Evolutionary conservation across 805 yeast genomes (phyloP), one percentile per base, ranked within the genome.

Genomic region (Lachancea lanzarotensis): DNA sequence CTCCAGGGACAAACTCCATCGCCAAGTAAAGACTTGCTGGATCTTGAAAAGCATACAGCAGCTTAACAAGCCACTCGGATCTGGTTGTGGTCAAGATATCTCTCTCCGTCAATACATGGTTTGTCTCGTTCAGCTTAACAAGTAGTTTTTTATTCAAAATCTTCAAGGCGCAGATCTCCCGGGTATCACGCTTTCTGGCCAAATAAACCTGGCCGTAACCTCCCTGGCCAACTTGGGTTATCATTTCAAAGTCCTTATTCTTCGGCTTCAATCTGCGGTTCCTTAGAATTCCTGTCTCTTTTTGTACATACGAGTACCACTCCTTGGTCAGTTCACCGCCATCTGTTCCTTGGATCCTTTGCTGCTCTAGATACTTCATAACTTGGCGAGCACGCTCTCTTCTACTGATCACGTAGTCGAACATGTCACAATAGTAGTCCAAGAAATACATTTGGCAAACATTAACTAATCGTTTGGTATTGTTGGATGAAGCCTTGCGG

Each of bases 1-100:
- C 99, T 47, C 99, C 99, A 8, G 99, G 97, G n/a, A 93, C 98
- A 65, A 86, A 93, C 64, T 93, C 98, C 99, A 93, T 93, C 2
- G 98, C 98, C 59, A 93, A 72, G 56, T 87, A 93, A 26, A 93
- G 85, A 59, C 84, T 85, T 50, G 85, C 90, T 0, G 82, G 66
- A 66, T 93, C 98, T 65, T 93, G 99, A 69, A 93, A 93, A 2
- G 98, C 96, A 63, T 93, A 93, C 47, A 88, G 73, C 41, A 93
- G 72, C 66, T 89, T 89, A 34, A 93, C 98, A 32, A 93, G 72
- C 99, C 99, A 93, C 48, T 89, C 96, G 40, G 91, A 81, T 63
- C 96, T 76, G 2, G 97, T 88, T 32, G 93, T 91, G n/a, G 98
- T 91, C 55, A 93, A 72, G 49, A 93, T 91, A 63, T 93, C 99